These are phyloP conservation scores for Hypoxylon lienhwacheense DNA, from an alignment of 495 filamentous ascomycete species.

Conservation along the genomic window DNA sequence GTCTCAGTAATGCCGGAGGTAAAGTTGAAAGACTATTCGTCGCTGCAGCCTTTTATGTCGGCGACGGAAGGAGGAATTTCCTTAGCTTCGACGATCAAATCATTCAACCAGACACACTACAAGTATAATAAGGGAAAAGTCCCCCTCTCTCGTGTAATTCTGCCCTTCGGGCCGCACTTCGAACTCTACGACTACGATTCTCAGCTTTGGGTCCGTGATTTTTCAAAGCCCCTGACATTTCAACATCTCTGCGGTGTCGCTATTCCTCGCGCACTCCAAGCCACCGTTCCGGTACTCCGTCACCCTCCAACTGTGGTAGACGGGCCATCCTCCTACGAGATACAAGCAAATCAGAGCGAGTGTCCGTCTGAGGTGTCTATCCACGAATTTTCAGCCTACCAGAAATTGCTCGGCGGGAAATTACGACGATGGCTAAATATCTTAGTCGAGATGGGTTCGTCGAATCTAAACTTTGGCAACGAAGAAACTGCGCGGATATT, in stretches of 20 bases:
- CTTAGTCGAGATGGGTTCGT: slow-evolving; percentile 54
- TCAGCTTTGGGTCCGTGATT: slow-evolving; percentile 39
- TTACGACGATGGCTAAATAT: slow-evolving; percentile 52
- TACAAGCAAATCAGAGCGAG: slow-evolving; percentile 55
- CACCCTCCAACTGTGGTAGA: slow-evolving; percentile 33
- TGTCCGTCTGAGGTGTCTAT: slow-evolving; percentile 51
- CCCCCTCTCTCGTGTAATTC: slow-evolving; percentile 20
- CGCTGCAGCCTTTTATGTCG: slow-evolving; percentile 19
- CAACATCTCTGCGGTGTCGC: slow-evolving; percentile 44
- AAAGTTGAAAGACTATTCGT: slow-evolving; percentile 19
- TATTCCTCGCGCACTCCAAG: slow-evolving; percentile 37
- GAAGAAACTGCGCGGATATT: slow-evolving; percentile 49
- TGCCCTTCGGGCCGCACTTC: slow-evolving; percentile 29
- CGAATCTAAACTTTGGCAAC: slow-evolving; percentile 57
- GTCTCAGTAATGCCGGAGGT: slow-evolving; percentile 14
- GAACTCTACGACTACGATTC: slow-evolving; percentile 34
- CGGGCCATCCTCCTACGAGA: slow-evolving; percentile 57
- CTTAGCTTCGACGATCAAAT: slow-evolving; percentile 40
- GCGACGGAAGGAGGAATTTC: slow-evolving; percentile 18
- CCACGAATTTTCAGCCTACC: slow-evolving; percentile 56
- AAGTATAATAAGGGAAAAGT: slow-evolving; percentile 12
- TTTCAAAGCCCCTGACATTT: slow-evolving; percentile 36
- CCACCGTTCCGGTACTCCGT: slow-evolving; percentile 11
- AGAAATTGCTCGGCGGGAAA: slow-evolving; percentile 50
- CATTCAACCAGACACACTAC: slow-evolving; percentile 44